Evolutionary conservation across 441 rosid genomes (phyloP), one percentile per base, ranked within the genome.

Genomic region (Bruguiera hainesii): DNA sequence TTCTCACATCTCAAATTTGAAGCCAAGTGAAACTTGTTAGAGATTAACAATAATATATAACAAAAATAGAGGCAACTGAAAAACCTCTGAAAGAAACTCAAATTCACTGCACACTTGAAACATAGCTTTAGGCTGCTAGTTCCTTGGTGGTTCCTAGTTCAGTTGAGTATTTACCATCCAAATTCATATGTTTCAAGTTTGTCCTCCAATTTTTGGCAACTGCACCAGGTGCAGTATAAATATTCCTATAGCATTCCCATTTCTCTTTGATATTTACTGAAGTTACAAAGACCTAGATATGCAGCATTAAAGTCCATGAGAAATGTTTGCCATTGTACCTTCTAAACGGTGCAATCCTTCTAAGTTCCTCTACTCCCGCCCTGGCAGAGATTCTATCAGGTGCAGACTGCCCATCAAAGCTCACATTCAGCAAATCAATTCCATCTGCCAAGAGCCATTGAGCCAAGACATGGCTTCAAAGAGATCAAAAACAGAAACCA

Each of bases 381-480:
- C 72, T 82, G 21, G 91, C 94, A 15, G 93, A 83, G 67, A 90
- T 82, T 73, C 97, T 85, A 75, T 93, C 97, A 52, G 96, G 97
- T 71, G 98, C 97, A 75, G 78, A 71, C 62, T 83, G 81, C 37
- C 97, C 90, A 66, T 91, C 98, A 75, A 91, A 93, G 71, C 98
- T 91, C 52, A 93, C 85, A 79, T 89, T 91, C 60, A 93, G 96
- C 35, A 93, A 85, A 75, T 93, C 97, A 74, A 93, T 84, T 71
- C 81, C 95, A 84, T 78, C 97, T 93, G 85, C 75, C 63, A 71
- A 26, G 26, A 56, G 50, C 57, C 49, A 72, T 66, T 42, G 42
- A 35, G 19, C 50, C 18, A 65, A 33, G 67, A 68, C 13, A 42
- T 42, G 48, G 55, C 35, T 46, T 13, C 20, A 53, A 13, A 61